phyloP scores from a whole-genome alignment of 208 protist species.

The Giardia muris region DNA sequence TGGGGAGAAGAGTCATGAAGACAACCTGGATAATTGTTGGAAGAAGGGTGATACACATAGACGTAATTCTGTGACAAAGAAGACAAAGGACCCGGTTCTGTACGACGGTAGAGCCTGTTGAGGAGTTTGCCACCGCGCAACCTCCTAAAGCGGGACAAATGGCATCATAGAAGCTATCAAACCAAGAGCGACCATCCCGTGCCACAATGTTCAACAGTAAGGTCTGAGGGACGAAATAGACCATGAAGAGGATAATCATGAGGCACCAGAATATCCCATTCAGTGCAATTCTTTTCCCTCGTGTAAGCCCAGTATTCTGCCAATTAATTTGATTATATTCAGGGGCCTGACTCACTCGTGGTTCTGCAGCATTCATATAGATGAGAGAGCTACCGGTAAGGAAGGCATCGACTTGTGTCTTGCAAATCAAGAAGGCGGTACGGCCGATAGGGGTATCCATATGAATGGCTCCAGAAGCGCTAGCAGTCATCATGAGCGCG shows the following conservation, averaged over 20 bases:
- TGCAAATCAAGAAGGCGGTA: not conserved
- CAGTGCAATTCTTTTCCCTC: not conserved
- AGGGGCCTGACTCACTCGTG: not conserved
- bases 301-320: not conserved
- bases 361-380: not conserved
- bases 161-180: not conserved
- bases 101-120: not conserved
- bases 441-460: not conserved
- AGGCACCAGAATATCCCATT: not conserved
- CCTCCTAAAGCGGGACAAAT: not conserved
- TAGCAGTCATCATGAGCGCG: too few relatives aligned
- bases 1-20: slow-evolving; percentile 11
- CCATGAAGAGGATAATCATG: not conserved
- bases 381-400: not conserved
- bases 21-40: not conserved
- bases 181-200: not conserved
- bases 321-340: slow-evolving; percentile 1
- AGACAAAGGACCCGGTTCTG: not conserved
- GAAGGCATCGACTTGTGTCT: not conserved
- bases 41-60: not conserved
- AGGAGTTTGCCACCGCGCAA: not conserved
- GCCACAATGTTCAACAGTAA: not conserved
- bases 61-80: not conserved
- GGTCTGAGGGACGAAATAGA: slow-evolving; percentile 17
- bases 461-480: too few relatives aligned